A percentile compares a stretch with the other conserved stretches of the same genome.
Conservation (phyloP, 1,284 basidiomycete species). For the Heterobasidion irregulare region DNA sequence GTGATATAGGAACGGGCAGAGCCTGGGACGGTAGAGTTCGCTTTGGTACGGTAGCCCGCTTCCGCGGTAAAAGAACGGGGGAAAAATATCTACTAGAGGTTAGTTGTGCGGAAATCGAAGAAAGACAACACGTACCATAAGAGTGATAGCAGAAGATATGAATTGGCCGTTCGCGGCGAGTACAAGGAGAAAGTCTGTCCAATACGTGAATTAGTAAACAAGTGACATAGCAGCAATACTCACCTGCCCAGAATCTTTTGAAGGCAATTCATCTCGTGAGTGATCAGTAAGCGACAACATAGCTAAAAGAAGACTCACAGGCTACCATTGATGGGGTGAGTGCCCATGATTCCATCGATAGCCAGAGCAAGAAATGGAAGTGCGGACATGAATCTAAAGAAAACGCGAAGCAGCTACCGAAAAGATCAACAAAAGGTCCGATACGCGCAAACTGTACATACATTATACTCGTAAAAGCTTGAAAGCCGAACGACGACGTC, state of each 20-base stretch:
- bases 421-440: neutral
- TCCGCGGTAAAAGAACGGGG: slow-evolving; percentile 60
- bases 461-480: slow-evolving; percentile 71
- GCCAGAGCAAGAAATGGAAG: slow-evolving; percentile 56
- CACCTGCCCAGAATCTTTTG: slow-evolving; percentile 44
- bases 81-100: slow-evolving; percentile 52
- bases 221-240: slow-evolving; percentile 6
- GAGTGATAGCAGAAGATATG: slow-evolving; percentile 65
- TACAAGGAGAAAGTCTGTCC: slow-evolving; percentile 57
- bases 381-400: slow-evolving; percentile 64
- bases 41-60: slow-evolving; percentile 40
- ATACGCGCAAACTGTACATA: slow-evolving; percentile 15
- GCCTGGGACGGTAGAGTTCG: slow-evolving; percentile 14
- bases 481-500: slow-evolving; percentile 60
- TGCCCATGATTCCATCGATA: slow-evolving; percentile 45
- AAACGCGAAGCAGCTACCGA: slow-evolving; percentile 47
- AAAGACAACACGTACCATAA: slow-evolving; percentile 39
- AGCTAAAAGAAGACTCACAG: slow-evolving; percentile 33
- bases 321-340: slow-evolving; percentile 39
- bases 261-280: neutral
- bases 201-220: slow-evolving; percentile 2
- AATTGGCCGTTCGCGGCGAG: slow-evolving; percentile 62
- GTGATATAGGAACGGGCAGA: slow-evolving; percentile 5
- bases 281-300: neutral
- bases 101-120: neutral